These are phyloP conservation scores for Hanseniaspora gamundiae DNA, from an alignment of 1,139 yeast genomes.

Conservation along the genomic window DNA sequence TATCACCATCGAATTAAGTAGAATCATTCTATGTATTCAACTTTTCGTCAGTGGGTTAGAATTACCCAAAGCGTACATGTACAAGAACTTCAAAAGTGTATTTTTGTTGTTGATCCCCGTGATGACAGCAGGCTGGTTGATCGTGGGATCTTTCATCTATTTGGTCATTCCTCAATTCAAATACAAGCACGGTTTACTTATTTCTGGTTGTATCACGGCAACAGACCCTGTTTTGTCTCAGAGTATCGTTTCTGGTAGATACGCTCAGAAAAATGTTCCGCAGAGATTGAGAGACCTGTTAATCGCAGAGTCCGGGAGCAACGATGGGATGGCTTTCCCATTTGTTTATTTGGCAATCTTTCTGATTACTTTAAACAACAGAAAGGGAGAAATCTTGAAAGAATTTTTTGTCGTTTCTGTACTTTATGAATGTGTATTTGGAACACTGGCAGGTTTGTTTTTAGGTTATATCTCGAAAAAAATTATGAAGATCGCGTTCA, in stretches of 20 bases:
- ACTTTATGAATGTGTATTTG: constrained; percentile 26
- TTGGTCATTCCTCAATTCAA: constrained; percentile 24
- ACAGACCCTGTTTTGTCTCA: constrained; percentile 35
- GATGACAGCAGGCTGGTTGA: constrained; percentile 33
- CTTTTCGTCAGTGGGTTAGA: constrained; percentile 32
- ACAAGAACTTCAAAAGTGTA: constrained; percentile 24
- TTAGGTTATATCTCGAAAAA: constrained; percentile 25
- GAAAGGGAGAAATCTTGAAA: constrained; percentile 18
- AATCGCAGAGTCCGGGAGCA: constrained; percentile 31
- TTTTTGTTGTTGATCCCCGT: constrained; percentile 28
- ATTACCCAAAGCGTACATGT: constrained; percentile 30
- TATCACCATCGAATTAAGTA: constrained; percentile 26
- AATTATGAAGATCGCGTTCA: constrained; percentile 15
- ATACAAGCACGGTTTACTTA: constrained; percentile 27
- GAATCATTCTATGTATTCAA: constrained; percentile 32
- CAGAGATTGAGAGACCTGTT: constrained; percentile 22
- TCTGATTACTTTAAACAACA: constrained; percentile 20
- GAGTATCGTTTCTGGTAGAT: constrained; percentile 32
- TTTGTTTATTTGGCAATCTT: constrained; percentile 27
- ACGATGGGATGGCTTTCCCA: constrained; percentile 32
- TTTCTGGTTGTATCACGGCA: constrained; percentile 33
- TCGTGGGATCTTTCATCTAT: constrained; percentile 28
- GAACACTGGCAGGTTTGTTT: constrained; percentile 24
- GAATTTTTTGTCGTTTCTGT: constrained; percentile 28
- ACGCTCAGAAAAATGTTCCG: constrained; percentile 28